Base-by-base conservation (phyloP, 2,329 filamentous ascomycete genomes). In the Diaporthe citri region DNA sequence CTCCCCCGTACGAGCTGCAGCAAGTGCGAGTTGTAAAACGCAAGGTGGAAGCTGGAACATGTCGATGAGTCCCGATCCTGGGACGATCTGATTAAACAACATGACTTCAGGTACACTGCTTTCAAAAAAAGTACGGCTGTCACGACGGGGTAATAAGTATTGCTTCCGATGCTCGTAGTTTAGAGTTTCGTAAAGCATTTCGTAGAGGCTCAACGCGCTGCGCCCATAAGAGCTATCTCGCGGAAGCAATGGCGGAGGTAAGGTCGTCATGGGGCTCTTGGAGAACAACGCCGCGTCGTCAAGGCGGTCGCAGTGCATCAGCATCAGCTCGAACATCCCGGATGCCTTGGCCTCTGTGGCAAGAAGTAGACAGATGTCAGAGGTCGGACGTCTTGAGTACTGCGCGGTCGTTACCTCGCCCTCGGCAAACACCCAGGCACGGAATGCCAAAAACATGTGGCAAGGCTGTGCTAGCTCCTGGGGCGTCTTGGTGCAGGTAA, bases 181-280 rank as follows among this genome's bases (percentile, higher is more conserved):
- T 4, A 57, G 31, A 34, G 17, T 34, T 25, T 22, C 13, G 28
- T 12, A 4, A 34, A 57, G 28, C 5, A 20, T 6, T 0, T 57
- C 28, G 20, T 22, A 57, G 55, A 57, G 55, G 4, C 55, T 57
- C 17, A 57, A 9, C 28, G 2, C 3, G 8, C 8, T 34, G 17
- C 17, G 17, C 12, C 3, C 4, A 25, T 2, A 13, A 25, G 10
- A 8, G 5, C 0, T 20, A 8, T 8, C 7, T 8, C 15, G 12
- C 6, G 34, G 12, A 8, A 4, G 8, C 34, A 39, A 39, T 1
- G 3, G 31, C 1, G 5, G 17, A 4, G 56, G 13, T 2, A 0
- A 31, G 7, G 36, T 5, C 7, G 20, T 20, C 10, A n/a, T 10
- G 6, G 34, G 9, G n/a, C 36, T 41, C 7, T 0, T 6, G 4